Conservation (phyloP, 2,329 filamentous ascomycete genomes). For the Clarireedia homoeocarpa region DNA sequence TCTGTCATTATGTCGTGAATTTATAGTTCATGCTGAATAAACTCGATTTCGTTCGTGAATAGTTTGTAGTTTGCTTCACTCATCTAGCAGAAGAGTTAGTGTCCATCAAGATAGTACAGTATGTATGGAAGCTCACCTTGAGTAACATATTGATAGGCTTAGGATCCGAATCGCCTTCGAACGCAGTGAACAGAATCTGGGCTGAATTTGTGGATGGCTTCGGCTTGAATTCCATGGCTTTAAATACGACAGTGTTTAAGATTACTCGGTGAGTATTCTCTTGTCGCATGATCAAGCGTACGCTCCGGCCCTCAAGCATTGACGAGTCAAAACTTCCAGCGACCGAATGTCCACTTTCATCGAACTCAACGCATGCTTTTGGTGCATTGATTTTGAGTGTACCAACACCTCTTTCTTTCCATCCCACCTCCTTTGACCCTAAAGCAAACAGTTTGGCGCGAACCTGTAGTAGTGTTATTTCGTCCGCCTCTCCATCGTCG, state of each 20-base stretch:
- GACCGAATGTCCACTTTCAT: conserved; percentile 42
- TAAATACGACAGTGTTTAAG: conserved; percentile 74
- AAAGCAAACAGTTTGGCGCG: conserved; percentile 83
- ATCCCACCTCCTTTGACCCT: conserved; percentile 51
- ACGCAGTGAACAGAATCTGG: conserved; percentile 60
- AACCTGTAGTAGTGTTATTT: conserved; percentile 65
- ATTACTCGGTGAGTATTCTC: conserved; percentile 83
- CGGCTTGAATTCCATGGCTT: conserved; percentile 71
- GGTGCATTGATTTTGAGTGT: conserved; percentile 78
- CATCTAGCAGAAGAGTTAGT: conserved; percentile 18
- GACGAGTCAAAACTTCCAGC: conserved; percentile 50
- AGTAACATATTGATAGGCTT: conserved; percentile 53
- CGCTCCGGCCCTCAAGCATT: conserved; percentile 41
- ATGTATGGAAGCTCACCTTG: conserved; percentile 39
- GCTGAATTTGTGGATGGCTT: conserved; percentile 48
- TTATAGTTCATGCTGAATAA: conserved; percentile 29
- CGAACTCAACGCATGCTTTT: conserved; percentile 46
- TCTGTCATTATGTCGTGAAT: background rate
- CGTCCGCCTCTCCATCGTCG: conserved; percentile 81
- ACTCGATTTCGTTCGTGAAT: conserved; percentile 29
- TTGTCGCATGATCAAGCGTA: conserved; percentile 81
- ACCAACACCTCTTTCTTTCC: conserved; percentile 85
- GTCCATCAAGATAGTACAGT: background rate
- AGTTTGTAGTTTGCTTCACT: conserved; percentile 27
- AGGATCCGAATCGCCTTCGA: conserved; percentile 47